A percentile compares a stretch with the other conserved stretches of the same genome.
Conservation (phyloP, 768 basidiomycete genomes). For the Imleria badia region DNA sequence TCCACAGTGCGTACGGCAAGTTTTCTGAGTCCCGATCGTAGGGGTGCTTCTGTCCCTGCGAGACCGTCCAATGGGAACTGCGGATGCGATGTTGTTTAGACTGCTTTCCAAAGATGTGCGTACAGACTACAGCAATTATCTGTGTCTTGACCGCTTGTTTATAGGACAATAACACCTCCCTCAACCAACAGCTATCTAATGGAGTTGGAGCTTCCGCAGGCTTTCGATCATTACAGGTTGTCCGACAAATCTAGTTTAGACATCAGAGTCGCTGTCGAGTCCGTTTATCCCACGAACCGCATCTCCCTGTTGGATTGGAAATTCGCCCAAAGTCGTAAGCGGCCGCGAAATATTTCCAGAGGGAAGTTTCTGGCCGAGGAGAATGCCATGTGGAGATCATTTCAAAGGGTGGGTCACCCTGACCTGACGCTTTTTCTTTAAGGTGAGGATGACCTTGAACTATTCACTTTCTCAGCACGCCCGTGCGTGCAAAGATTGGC, state of each 20-base stretch:
- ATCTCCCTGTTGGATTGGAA: slow-evolving; percentile 6
- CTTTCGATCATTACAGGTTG: background rate
- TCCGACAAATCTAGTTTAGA: fast-evolving
- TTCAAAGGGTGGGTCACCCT: slow-evolving; percentile 2
- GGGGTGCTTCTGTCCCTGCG: slow-evolving; percentile 14
- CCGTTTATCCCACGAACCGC: fast-evolving
- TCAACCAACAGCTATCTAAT: background rate
- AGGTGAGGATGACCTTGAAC: background rate
- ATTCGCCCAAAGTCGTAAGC: background rate
- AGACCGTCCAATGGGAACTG: slow-evolving; percentile 14
- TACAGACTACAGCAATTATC: background rate
- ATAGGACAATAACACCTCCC: background rate
- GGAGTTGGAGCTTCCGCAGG: background rate
- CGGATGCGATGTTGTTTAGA: slow-evolving; percentile 10
- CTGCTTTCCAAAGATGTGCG: slow-evolving; percentile 12
- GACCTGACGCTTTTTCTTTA: background rate
- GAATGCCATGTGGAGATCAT: background rate
- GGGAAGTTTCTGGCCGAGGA: background rate
- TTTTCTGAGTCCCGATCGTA: background rate
- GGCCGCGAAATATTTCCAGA: background rate
- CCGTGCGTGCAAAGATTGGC: background rate
- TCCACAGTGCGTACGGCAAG: background rate
- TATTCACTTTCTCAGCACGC: slow-evolving; percentile 6
- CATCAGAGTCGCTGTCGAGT: background rate
- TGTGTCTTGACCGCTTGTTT: background rate